Percentiles rank a stretch among this genome's conserved stretches.
phyloP scores from a whole-genome alignment of 2,329 filamentous ascomycete genomes.

The Penicillium palitans region DNA sequence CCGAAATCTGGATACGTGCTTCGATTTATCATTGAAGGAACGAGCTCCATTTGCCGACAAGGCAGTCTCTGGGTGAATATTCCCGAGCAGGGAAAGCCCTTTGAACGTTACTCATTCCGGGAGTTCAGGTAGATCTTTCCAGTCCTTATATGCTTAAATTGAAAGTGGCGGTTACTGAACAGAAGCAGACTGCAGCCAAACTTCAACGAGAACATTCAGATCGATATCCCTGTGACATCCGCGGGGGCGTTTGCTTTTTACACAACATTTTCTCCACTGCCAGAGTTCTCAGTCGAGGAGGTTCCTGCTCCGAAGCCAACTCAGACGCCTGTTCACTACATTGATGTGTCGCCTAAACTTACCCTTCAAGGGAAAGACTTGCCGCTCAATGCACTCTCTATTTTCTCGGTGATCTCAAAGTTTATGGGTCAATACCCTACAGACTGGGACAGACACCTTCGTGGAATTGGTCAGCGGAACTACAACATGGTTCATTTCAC shows the following conservation, averaged over 20 bases:
- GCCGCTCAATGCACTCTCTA: slow-evolving; percentile 80
- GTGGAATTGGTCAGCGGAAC: slow-evolving; percentile 82
- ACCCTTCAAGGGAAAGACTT: slow-evolving; percentile 71
- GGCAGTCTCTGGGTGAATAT: slow-evolving; percentile 98
- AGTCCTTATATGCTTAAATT: slow-evolving; percentile 4
- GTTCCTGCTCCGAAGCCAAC: slow-evolving; percentile 56
- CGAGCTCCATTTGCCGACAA: slow-evolving; percentile 90
- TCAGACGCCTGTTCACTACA: slow-evolving; percentile 78
- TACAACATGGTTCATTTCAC: slow-evolving; percentile 99
- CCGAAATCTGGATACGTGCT: slow-evolving; percentile 71
- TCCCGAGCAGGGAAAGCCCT: slow-evolving; percentile 71
- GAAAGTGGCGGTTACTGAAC: slow-evolving; percentile 20
- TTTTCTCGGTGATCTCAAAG: slow-evolving; percentile 95
- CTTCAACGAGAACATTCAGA: slow-evolving; percentile 88
- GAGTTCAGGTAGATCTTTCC: slow-evolving; percentile 74
- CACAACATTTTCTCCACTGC: slow-evolving; percentile 85
- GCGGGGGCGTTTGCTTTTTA: slow-evolving; percentile 94
- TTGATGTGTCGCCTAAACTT: slow-evolving; percentile 85
- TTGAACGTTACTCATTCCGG: slow-evolving; percentile 75
- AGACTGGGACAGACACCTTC: slow-evolving; percentile 87
- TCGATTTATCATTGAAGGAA: slow-evolving; percentile 89
- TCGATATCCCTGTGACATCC: slow-evolving; percentile 79
- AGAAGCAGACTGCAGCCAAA: slow-evolving; percentile 69
- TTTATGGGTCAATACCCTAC: slow-evolving; percentile 92
- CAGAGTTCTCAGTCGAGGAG: slow-evolving; percentile 66